These are phyloP conservation scores for Didymella lethalis DNA, from an alignment of 2,329 filamentous ascomycete genomes.

Conservation along the genomic window DNA sequence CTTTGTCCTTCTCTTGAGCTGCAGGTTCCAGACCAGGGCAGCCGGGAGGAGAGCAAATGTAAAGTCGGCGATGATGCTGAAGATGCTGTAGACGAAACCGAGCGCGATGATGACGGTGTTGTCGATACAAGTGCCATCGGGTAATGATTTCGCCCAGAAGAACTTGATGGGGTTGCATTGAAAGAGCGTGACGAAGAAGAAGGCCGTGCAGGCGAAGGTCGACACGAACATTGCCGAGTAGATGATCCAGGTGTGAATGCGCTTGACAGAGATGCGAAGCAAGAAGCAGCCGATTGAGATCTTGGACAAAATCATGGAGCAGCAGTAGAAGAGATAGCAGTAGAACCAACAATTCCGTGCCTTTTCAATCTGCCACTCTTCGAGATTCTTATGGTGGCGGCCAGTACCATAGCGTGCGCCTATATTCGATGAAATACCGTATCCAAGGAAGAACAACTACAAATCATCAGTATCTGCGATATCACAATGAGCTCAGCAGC, in stretches of 20 bases:
- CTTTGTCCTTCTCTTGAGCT: slow-evolving; percentile 60
- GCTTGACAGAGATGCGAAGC: slow-evolving; percentile 42
- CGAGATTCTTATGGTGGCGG: slow-evolving; percentile 37
- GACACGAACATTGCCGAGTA: slow-evolving; percentile 49
- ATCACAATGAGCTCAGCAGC: neutral
- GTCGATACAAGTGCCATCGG: slow-evolving; percentile 54
- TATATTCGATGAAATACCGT: slow-evolving; percentile 36
- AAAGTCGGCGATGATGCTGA: slow-evolving; percentile 59
- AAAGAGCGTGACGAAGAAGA: slow-evolving; percentile 59
- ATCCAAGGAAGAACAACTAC: slow-evolving; percentile 37
- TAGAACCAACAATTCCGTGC: slow-evolving; percentile 46
- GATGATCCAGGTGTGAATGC: slow-evolving; percentile 48
- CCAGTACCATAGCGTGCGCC: slow-evolving; percentile 45
- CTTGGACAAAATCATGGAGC: slow-evolving; percentile 45
- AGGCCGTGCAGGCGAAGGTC: slow-evolving; percentile 47
- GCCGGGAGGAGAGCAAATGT: slow-evolving; percentile 60
- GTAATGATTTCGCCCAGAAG: slow-evolving; percentile 56
- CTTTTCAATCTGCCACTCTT: slow-evolving; percentile 28
- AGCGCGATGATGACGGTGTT: slow-evolving; percentile 51
- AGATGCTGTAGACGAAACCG: slow-evolving; percentile 57
- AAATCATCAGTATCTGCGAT: slow-evolving; percentile 8
- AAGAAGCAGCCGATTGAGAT: slow-evolving; percentile 46
- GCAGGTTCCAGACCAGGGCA: slow-evolving; percentile 60
- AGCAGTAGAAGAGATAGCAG: slow-evolving; percentile 46
- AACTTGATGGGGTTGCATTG: slow-evolving; percentile 60